These are phyloP conservation scores for Pyracantha coccinea DNA, from an alignment of 331 rosid species.

Conservation along the genomic window DNA sequence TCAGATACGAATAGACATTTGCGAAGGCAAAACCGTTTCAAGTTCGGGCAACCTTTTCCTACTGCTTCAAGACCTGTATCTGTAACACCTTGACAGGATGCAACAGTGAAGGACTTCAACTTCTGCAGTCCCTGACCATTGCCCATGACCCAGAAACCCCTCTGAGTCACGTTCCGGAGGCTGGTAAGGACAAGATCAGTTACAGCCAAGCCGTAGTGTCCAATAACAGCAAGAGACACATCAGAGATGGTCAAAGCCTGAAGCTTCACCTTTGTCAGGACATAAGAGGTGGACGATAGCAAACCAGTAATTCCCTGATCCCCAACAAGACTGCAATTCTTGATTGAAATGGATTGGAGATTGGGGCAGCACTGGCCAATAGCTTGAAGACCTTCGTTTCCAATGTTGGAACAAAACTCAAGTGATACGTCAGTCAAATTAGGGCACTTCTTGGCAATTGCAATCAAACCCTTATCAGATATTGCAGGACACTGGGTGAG, in stretches of 20 bases:
- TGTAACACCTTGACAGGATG: constrained; percentile 68
- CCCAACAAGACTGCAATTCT: constrained; percentile 55
- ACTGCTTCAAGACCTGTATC: constrained; percentile 68
- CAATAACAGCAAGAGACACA: constrained; percentile 80
- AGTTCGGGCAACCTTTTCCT: constrained; percentile 86
- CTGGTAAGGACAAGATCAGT: constrained; percentile 51
- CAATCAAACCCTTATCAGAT: constrained; percentile 62
- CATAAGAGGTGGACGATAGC: constrained; percentile 45
- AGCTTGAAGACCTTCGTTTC: constrained; percentile 74
- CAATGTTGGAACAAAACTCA: constrained; percentile 70
- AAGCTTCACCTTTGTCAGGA: constrained; percentile 60
- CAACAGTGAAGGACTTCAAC: constrained; percentile 52
- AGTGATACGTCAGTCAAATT: constrained; percentile 59
- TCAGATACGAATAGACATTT: constrained; percentile 73
- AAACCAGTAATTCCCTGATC: constrained; percentile 74
- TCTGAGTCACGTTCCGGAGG: constrained; percentile 66
- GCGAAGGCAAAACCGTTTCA: constrained; percentile 46
- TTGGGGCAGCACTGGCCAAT: constrained; percentile 62
- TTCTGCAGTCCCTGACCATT: constrained; percentile 79
- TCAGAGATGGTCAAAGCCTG: constrained; percentile 69
- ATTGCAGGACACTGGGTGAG: constrained; percentile 55
- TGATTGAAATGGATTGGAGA: constrained; percentile 57
- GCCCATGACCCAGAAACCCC: constrained; percentile 95
- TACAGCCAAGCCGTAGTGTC: constrained; percentile 69
- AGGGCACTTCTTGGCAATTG: constrained; percentile 62